Evolutionary conservation across 208 protist species (phyloP), one percentile per base, ranked within the genome.

Genomic region (Leptomonas seymouri): DNA sequence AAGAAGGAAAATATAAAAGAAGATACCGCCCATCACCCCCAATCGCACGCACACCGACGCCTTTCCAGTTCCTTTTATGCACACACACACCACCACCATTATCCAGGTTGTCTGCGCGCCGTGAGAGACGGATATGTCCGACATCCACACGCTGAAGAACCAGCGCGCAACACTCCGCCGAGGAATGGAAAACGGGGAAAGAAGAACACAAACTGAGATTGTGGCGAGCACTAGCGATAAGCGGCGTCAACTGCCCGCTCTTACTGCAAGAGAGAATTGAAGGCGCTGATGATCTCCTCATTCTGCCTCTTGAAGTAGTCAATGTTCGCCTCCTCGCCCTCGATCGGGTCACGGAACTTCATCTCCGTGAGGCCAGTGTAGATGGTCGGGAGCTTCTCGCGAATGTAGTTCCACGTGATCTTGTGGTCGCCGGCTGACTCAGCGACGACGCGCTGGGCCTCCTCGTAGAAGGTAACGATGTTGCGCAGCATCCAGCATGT

Each of bases 401-500:
- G 86, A 82, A 99, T 99, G 72, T 92, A 94, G 62, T 93, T 92
- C 87, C 90, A 98, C 48, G 97, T 99, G 53, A 99, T 93, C 84
- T 99, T 99, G 72, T 93, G 86, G 58, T 99, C 97, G 18, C 82
- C 81, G 21, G 83, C 86, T 5, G 91, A 91, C 80, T 97, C 90
- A 28, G 83, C 80, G 23, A 97, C 87, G 31, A 93, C 90, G 55
- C 93, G 97, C 86, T 97, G 87, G 20, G 97, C 88, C 65, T 98
- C 86, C 68, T 99, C 91, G 87, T 99, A 99, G 85, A 99, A 99
- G 61, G 88, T 90, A 71, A 98, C 91, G 62, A 99, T 99, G 90
- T 99, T 99, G 67, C 94, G 86, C 65, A 99, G 87, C 96, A 99
- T 99, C 89, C 97, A 98, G 64, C 97, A 94, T 4, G 98, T 99